phyloP scores from a whole-genome alignment of 208 protist genomes.

The Wallacemonas sp. region DNA sequence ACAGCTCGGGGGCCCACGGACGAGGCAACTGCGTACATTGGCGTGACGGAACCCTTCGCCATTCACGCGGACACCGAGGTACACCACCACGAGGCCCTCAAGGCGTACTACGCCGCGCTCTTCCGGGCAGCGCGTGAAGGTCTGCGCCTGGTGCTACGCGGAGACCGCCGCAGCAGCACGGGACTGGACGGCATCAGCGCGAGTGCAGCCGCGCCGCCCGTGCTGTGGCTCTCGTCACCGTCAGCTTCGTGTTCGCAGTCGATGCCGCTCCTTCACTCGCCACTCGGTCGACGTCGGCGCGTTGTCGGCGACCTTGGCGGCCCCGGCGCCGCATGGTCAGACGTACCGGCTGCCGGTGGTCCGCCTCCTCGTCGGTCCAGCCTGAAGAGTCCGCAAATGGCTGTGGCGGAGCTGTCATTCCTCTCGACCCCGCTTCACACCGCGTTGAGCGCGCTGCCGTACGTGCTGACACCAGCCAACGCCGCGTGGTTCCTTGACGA shows the following conservation, averaged over 20 bases:
- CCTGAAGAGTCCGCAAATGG: neutral
- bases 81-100: neutral
- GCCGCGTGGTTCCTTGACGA: conserved; percentile 60
- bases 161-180: neutral
- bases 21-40: conserved; percentile 23
- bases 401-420: conserved; percentile 31
- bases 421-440: conserved; percentile 54
- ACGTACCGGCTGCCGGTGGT: neutral
- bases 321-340: no score
- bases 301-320: no score
- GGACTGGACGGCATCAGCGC: neutral
- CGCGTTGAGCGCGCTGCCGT: conserved; percentile 67
- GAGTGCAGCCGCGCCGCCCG: neutral
- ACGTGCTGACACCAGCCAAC: conserved; percentile 50
- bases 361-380: neutral
- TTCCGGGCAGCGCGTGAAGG: conserved; percentile 25
- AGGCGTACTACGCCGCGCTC: conserved; percentile 36
- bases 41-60: conserved; percentile 14
- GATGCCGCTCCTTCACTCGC: neutral
- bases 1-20: neutral
- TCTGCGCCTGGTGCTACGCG: conserved; percentile 11
- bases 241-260: neutral
- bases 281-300: no score
- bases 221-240: conserved; percentile 10
- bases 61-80: conserved; percentile 2